Percentiles rank a stretch among this genome's conserved stretches.
Evolutionary conservation across 139 green algal genomes (phyloP).

Genomic region (Micromonas pusilla): DNA sequence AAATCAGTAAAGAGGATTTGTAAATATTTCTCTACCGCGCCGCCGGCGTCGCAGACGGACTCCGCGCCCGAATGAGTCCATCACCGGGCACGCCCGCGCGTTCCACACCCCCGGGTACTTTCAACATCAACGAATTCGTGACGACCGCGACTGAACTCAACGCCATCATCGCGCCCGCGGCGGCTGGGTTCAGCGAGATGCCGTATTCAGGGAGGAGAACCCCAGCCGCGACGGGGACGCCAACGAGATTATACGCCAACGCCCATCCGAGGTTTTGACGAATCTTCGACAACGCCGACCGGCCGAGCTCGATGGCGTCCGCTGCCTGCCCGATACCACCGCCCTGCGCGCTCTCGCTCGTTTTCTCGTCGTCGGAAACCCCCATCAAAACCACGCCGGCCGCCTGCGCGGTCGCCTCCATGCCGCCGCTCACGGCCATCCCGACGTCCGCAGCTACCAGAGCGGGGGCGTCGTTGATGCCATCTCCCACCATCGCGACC

Average conservation of each 20-base stretch:
- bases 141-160: constrained; percentile 81
- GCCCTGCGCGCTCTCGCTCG: background rate
- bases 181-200: constrained; percentile 70
- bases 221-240: constrained; percentile 83
- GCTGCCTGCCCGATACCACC: constrained; percentile 47
- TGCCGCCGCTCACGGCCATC: constrained; percentile 62
- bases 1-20: no score
- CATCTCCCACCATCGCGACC: constrained; percentile 91
- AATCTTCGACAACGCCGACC: constrained; percentile 78
- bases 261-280: constrained; percentile 88
- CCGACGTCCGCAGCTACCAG: constrained; percentile 75
- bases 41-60: background rate
- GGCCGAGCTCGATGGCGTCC: constrained; percentile 68
- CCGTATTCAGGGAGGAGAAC: constrained; percentile 64
- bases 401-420: constrained; percentile 69
- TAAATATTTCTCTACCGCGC: no score
- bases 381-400: constrained; percentile 84
- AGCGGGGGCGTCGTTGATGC: constrained; percentile 91
- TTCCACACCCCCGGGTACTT: constrained; percentile 5
- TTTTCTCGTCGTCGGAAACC: constrained; percentile 62
- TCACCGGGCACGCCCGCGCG: background rate
- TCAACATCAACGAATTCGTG: constrained; percentile 75
- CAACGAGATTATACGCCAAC: constrained; percentile 88
- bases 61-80: background rate
- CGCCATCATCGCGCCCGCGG: constrained; percentile 83